phyloP scores from a whole-genome alignment of 2,329 filamentous ascomycete genomes.

The Coniochaeta ligniaria region DNA sequence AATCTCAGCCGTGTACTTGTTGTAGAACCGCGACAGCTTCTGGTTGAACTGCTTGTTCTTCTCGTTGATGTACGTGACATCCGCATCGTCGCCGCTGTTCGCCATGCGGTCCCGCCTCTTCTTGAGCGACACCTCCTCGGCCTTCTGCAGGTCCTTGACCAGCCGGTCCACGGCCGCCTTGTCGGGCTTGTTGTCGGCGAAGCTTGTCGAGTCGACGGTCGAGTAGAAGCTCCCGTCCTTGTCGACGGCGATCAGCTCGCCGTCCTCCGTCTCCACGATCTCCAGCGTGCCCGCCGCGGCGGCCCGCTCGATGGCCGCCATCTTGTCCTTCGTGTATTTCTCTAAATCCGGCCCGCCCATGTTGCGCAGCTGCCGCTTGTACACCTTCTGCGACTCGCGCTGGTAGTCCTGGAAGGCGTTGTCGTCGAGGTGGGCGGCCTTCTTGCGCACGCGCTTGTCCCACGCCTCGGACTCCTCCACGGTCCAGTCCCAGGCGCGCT shows the following conservation, averaged over 20 bases:
- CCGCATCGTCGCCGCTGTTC: constrained; percentile 74
- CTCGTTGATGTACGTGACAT: constrained; percentile 98
- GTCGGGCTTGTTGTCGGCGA: constrained; percentile 78
- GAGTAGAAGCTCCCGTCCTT: constrained; percentile 87
- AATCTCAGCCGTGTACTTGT: constrained; percentile 97
- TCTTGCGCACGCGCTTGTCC: constrained; percentile 87
- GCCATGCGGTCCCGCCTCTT: constrained; percentile 75
- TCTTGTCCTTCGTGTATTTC: constrained; percentile 80
- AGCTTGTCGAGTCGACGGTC: constrained; percentile 73
- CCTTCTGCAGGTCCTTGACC: constrained; percentile 78
- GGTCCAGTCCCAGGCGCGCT: constrained; percentile 98
- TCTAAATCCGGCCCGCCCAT: constrained; percentile 69
- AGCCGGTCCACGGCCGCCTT: constrained; percentile 82
- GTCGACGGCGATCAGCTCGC: constrained; percentile 90
- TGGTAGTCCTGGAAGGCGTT: constrained; percentile 87
- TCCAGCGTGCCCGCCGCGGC: constrained; percentile 80
- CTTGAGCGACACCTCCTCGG: constrained; percentile 79
- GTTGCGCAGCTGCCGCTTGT: constrained; percentile 81
- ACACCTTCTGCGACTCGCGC: constrained; percentile 83
- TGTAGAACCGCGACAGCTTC: constrained; percentile 92
- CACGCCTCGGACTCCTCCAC: constrained; percentile 88
- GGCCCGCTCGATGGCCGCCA: constrained; percentile 75
- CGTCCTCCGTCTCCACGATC: constrained; percentile 91
- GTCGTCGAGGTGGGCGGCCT: constrained; percentile 71
- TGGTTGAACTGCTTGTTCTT: constrained; percentile 99